Percentiles rank a stretch among this genome's conserved stretches.
These are phyloP conservation scores for Paramecium biaurelia DNA, from an alignment of 73 alveolate species.

Conservation along the genomic window DNA sequence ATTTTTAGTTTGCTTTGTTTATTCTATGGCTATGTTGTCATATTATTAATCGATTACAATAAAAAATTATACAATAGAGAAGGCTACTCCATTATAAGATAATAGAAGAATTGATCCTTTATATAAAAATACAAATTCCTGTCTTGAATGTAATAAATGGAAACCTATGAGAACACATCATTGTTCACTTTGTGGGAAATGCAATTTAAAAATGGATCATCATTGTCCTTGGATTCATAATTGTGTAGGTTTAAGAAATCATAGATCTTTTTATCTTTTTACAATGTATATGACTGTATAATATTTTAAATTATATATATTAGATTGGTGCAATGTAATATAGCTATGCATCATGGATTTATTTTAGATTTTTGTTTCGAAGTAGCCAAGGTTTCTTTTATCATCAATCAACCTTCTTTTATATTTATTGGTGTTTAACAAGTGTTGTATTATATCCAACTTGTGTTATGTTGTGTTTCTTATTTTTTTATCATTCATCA, in stretches of 20 bases:
- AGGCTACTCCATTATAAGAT: slow-evolving; percentile 40
- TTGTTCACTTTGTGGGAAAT: not conserved
- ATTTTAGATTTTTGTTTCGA: slow-evolving; percentile 12
- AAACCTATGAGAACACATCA: not conserved
- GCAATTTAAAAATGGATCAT: slow-evolving; percentile 80
- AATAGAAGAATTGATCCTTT: slow-evolving; percentile 43
- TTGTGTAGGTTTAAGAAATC: slow-evolving; percentile 81
- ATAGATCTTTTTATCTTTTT: slow-evolving; percentile 75
- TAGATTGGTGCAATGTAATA: slow-evolving; percentile 53
- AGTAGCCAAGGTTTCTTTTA: slow-evolving; percentile 13
- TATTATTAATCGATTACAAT: slow-evolving; percentile 42
- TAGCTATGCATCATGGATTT: slow-evolving; percentile 32
- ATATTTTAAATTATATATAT: not conserved
- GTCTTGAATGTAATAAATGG: slow-evolving; percentile 57
- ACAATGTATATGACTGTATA: slow-evolving; percentile 67
- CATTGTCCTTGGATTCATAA: slow-evolving; percentile 89
- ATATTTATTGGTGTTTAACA: slow-evolving; percentile 44
- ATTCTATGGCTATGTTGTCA: slow-evolving; percentile 37
- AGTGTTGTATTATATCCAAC: slow-evolving; percentile 18
- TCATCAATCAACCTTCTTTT: not conserved
- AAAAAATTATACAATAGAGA: slow-evolving; percentile 22
- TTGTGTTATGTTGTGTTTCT: not conserved
- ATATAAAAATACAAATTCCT: not conserved
- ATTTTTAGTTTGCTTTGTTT: not conserved
- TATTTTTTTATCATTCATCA: not conserved